These are phyloP conservation scores for Periconia macrospinosa DNA, from an alignment of 2,329 filamentous ascomycete genomes.

Conservation along the genomic window DNA sequence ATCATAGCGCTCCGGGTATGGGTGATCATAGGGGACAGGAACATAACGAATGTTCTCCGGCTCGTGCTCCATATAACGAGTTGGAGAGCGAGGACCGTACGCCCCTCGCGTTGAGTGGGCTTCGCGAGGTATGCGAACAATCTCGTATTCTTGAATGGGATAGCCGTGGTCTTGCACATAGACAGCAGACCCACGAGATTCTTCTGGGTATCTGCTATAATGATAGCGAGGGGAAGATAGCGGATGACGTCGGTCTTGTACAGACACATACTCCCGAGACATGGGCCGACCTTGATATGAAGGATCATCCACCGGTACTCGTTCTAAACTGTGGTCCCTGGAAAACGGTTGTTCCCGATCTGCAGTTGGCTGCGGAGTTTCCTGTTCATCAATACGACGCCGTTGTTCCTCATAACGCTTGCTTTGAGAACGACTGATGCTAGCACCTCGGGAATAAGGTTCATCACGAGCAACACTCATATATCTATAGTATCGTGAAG, in stretches of 20 bases:
- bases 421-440: slow-evolving; percentile 39
- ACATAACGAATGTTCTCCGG: slow-evolving; percentile 33
- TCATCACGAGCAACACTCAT: slow-evolving; percentile 39
- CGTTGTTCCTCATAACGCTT: slow-evolving; percentile 40
- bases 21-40: slow-evolving; percentile 31
- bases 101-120: slow-evolving; percentile 19
- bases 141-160: slow-evolving; percentile 32
- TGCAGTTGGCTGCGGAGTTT: slow-evolving; percentile 36
- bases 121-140: slow-evolving; percentile 34
- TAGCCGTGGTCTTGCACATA: slow-evolving; percentile 38
- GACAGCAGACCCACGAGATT: slow-evolving; percentile 24
- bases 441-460: slow-evolving; percentile 37
- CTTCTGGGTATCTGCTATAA: slow-evolving; percentile 24
- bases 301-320: slow-evolving; percentile 28
- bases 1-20: slow-evolving; percentile 26
- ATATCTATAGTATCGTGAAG: slow-evolving; percentile 40
- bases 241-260: slow-evolving; percentile 34
- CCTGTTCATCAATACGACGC: slow-evolving; percentile 39
- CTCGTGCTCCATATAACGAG: slow-evolving; percentile 28
- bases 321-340: slow-evolving; percentile 36
- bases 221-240: slow-evolving; percentile 33
- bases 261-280: slow-evolving; percentile 36
- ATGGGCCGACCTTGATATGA: slow-evolving; percentile 21
- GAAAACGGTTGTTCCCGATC: slow-evolving; percentile 33
- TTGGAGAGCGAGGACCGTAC: slow-evolving; percentile 20